Evolutionary conservation across 805 yeast genomes (phyloP), one percentile per base, ranked within the genome.

Genomic region (Candida sonorensis): DNA sequence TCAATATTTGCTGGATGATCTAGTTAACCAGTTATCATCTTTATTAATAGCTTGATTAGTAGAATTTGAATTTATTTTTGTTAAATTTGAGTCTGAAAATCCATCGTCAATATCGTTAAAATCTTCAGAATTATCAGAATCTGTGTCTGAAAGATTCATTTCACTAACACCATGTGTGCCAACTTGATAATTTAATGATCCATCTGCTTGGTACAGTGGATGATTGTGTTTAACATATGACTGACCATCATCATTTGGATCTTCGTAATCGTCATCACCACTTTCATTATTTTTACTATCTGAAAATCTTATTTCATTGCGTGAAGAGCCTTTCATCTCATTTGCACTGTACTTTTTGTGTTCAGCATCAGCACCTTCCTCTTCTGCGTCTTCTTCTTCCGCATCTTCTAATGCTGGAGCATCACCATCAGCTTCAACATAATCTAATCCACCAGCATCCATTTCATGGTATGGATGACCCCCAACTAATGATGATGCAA

Each of bases 241-340:
- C 49, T 73, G 75, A 0, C 90, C 90, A 48, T 81, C 90, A 52
- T 82, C 90, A 48, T 81, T 80, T 1, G 90, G 88, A 50, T 81
- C 88, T 45, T 73, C 75, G 46, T 81, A 80, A 38, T 78, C 82
- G 17, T 68, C 71, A 18, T 64, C 67, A 10, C 31, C 34, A 10
- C 51, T 57, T 21, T 54, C 23, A 17, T 36, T 40, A 12, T 39
- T 35, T 27, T 27, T 36, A 28, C 20, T 18, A 18, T 18, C 20
- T 7, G 20, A 18, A 9, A 18, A 18, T n/a, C n/a, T n/a, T n/a
- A n/a, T n/a, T n/a, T n/a, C n/a, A n/a, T n/a, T n/a, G n/a, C n/a
- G n/a, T n/a, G n/a, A n/a, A n/a, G n/a, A n/a, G n/a, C n/a, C n/a
- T n/a, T n/a, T n/a, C n/a, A n/a, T n/a, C n/a, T n/a, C 29, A 13